phyloP scores from a whole-genome alignment of 2,329 filamentous ascomycete genomes.

The Epichloe baconii region DNA sequence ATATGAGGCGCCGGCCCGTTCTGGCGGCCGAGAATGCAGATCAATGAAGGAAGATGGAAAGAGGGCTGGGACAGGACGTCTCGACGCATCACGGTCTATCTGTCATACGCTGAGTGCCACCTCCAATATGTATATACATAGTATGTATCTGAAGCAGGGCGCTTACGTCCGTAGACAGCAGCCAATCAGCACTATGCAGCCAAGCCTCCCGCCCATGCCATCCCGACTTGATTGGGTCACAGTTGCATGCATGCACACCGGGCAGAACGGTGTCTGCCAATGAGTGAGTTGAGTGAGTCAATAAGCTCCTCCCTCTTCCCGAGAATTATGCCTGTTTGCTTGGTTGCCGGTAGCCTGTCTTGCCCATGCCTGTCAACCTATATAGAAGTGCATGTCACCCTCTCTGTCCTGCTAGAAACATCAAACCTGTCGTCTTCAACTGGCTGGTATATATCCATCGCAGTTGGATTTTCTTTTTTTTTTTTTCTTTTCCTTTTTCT shows the following conservation, averaged over 20 bases:
- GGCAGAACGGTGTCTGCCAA: background rate
- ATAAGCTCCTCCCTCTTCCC: too few species aligned
- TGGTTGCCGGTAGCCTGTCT: background rate
- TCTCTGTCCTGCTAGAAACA: conserved; percentile 3
- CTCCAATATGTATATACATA: too few species aligned
- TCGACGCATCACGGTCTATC: too few species aligned
- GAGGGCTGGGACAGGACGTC: background rate
- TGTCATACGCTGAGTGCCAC: too few species aligned
- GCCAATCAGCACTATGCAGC: conserved; percentile 1
- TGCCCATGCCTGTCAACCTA: conserved; percentile 5
- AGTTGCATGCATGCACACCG: background rate
- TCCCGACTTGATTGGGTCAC: background rate
- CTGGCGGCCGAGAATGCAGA: background rate
- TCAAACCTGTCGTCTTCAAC: conserved; percentile 1
- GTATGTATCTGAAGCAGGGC: background rate
- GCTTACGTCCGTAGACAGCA: background rate
- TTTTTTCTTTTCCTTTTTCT: background rate
- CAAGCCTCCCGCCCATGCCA: background rate
- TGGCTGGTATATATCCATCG: background rate
- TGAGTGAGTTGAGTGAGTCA: too few species aligned
- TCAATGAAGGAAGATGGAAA: background rate
- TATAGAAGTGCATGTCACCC: conserved; percentile 12
- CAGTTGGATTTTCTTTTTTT: conserved; percentile 5
- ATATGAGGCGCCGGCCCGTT: background rate
- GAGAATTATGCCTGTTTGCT: too few species aligned